A percentile compares a stretch with the other conserved stretches of the same genome.
phyloP scores from a whole-genome alignment of 805 yeast genomes.

The Metschnikowia shivogae region DNA sequence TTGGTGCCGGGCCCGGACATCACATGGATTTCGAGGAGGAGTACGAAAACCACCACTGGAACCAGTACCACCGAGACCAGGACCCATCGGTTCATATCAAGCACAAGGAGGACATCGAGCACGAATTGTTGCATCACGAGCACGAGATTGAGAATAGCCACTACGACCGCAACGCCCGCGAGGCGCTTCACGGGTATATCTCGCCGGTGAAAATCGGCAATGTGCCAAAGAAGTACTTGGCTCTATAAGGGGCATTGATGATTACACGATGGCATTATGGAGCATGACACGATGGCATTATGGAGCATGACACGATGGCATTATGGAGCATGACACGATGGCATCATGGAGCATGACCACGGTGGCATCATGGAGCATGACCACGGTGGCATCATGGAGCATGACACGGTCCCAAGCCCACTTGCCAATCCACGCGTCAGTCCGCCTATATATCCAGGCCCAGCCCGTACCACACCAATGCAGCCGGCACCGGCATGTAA shows the following conservation, averaged over 20 bases:
- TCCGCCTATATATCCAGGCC: too few species aligned
- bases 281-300: too few species aligned
- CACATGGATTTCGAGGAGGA: constrained; percentile 92
- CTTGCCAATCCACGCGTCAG: too few species aligned
- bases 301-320: too few species aligned
- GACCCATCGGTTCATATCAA: constrained; percentile 81
- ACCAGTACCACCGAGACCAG: constrained; percentile 63
- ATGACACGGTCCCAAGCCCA: too few species aligned
- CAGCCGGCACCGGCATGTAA: too few species aligned
- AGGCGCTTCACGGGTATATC: constrained; percentile 25
- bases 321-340: too few species aligned
- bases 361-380: too few species aligned
- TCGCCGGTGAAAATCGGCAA: constrained; percentile 22
- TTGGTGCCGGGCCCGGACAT: constrained; percentile 91
- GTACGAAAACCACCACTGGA: constrained; percentile 95
- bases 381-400: too few species aligned
- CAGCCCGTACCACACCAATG: too few species aligned
- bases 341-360: too few species aligned
- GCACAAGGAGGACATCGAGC: constrained; percentile 86
- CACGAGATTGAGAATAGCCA: constrained; percentile 71
- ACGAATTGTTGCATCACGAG: constrained; percentile 79
- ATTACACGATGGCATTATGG: background rate
- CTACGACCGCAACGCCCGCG: constrained; percentile 27
- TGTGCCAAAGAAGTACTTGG: constrained; percentile 17
- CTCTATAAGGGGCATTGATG: background rate